A percentile compares a stretch with the other conserved stretches of the same genome.
These are phyloP conservation scores for Brassica rapa DNA, from an alignment of 345 rosid genomes.

Conservation along the genomic window DNA sequence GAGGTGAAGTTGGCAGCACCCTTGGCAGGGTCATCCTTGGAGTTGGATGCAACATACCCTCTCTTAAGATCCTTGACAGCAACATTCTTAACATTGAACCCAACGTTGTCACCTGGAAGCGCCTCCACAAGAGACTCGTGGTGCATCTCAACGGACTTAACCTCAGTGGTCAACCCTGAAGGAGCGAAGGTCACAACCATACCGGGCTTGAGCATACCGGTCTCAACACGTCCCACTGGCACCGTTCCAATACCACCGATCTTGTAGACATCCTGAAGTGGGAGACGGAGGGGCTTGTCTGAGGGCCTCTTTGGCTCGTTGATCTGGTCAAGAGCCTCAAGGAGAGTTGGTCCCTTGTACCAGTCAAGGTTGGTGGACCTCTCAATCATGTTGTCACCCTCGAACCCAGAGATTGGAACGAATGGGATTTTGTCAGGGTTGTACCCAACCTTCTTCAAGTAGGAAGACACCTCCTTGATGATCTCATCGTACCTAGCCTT, in stretches of 20 bases:
- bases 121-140: conserved; percentile 18
- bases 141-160: conserved; percentile 17
- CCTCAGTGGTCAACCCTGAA: conserved; percentile 13
- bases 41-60: conserved; percentile 16
- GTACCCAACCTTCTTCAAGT: conserved; percentile 9
- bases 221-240: conserved; percentile 16
- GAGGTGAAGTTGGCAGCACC: conserved; percentile 11
- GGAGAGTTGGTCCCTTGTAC: conserved; percentile 18
- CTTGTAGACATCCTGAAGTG: conserved; percentile 18
- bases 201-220: conserved; percentile 13
- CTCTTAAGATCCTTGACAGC: conserved; percentile 16
- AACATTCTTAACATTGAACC: background rate
- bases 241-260: conserved; percentile 21
- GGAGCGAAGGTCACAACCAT: conserved; percentile 14
- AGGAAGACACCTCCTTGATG: conserved; percentile 9
- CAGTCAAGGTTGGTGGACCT: conserved; percentile 17
- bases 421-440: conserved; percentile 16
- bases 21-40: conserved; percentile 15
- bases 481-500: conserved; percentile 6
- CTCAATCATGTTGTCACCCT: conserved; percentile 19
- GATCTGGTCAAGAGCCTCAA: conserved; percentile 16
- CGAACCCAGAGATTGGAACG: conserved; percentile 4
- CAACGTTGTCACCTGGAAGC: conserved; percentile 7
- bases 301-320: conserved; percentile 19
- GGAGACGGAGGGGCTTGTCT: conserved; percentile 15